Conservation (phyloP, 768 basidiomycete species). For the Termitomyces sp. region DNA sequence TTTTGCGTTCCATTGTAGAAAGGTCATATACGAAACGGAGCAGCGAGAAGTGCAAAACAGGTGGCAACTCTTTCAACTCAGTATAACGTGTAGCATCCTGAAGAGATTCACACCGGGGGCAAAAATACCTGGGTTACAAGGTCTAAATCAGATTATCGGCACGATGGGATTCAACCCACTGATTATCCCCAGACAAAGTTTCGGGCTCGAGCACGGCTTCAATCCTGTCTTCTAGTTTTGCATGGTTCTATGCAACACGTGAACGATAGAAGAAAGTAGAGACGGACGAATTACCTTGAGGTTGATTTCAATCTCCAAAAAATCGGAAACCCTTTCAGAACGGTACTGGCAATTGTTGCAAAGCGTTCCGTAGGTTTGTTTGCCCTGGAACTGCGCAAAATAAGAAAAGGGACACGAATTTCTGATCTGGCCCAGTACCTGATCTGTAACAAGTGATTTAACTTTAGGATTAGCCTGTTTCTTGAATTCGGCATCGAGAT, state of each 20-base stretch:
- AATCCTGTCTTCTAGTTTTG: conserved; percentile 71
- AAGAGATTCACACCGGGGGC: conserved; percentile 64
- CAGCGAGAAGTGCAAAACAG: conserved; percentile 86
- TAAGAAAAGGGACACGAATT: background rate
- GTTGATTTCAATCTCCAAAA: conserved; percentile 85
- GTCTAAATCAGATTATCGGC: background rate
- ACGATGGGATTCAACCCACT: conserved; percentile 36
- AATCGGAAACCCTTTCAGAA: conserved; percentile 67
- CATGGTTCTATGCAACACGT: conserved; percentile 46
- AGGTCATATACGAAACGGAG: conserved; percentile 91
- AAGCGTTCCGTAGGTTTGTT: conserved; percentile 71
- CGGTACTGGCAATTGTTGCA: conserved; percentile 65
- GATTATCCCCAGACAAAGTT: conserved; percentile 74
- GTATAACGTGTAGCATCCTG: conserved; percentile 79
- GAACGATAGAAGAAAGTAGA: background rate
- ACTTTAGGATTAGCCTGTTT: conserved; percentile 65
- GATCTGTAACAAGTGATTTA: conserved; percentile 64
- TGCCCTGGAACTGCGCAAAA: conserved; percentile 76
- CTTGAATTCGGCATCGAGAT: conserved; percentile 82
- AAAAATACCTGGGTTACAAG: conserved; percentile 61
- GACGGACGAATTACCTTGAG: conserved; percentile 52
- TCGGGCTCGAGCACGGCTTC: conserved; percentile 63
- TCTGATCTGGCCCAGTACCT: conserved; percentile 34
- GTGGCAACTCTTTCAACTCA: conserved; percentile 67
- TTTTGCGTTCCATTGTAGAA: conserved; percentile 74